phyloP scores from a whole-genome alignment of 768 basidiomycete species.

The Tricholoma sp. region DNA sequence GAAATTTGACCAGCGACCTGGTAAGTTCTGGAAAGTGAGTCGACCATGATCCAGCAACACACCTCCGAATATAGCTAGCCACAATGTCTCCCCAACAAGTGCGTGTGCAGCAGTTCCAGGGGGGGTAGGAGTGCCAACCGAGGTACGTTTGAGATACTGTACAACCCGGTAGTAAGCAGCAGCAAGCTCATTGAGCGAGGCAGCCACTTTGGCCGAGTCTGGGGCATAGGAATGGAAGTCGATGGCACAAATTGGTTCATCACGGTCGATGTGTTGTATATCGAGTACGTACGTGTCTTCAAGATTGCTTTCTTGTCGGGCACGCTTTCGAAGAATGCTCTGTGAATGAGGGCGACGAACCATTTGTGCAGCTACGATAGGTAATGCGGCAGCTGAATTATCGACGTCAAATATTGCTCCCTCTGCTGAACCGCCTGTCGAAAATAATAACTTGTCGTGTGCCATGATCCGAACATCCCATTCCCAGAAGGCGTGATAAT shows the following conservation, averaged over 20 bases:
- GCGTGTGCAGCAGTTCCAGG: background rate
- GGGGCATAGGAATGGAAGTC: slow-evolving; percentile 26
- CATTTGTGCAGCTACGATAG: background rate
- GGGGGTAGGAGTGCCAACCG: background rate
- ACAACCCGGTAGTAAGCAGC: slow-evolving; percentile 20
- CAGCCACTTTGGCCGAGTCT: slow-evolving; percentile 16
- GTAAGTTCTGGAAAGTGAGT: background rate
- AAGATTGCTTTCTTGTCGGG: background rate
- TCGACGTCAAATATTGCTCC: background rate
- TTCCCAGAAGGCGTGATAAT: slow-evolving; percentile 14
- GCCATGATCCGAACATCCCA: background rate
- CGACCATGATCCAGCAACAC: background rate
- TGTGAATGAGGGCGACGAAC: background rate
- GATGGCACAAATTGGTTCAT: slow-evolving; percentile 18
- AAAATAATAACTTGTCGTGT: slow-evolving; percentile 11
- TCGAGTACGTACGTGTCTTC: slow-evolving; percentile 10
- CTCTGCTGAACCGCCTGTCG: slow-evolving; percentile 13
- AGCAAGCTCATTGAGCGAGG: slow-evolving; percentile 19
- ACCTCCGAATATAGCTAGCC: background rate
- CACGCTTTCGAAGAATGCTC: background rate
- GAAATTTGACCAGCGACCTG: background rate
- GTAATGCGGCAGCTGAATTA: background rate
- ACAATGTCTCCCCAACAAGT: background rate
- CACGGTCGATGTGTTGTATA: slow-evolving; percentile 12
- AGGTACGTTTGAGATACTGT: slow-evolving; percentile 15